Evolutionary conservation across 768 basidiomycete genomes (phyloP), one percentile per base, ranked within the genome.

Genomic region (Amanita muscaria): DNA sequence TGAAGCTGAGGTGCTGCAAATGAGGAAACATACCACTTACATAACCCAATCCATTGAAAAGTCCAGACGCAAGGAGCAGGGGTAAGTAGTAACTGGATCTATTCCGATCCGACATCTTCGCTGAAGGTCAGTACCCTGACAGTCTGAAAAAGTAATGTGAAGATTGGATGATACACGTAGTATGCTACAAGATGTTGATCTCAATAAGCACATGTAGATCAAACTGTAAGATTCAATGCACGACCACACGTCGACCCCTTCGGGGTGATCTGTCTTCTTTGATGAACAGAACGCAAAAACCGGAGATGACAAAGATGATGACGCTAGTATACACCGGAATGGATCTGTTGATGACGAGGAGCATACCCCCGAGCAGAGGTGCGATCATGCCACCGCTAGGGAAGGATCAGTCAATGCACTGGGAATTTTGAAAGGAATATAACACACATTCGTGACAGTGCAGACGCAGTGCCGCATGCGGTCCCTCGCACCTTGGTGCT

Each of bases 331-430:
- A 88, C 19, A 91, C 85, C 1, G 88, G 88, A 42, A 88, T 67
- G 1, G 83, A 72, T 6, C 73, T 68, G 55, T 80, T 66, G 35
- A 89, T 64, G 59, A 75, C 72, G 27, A 92, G 70, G 4, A 92
- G 72, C 16, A 65, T 58, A 0, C 89, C 89, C 1, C 89, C 89
- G 4, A 86, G 60, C 27, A 91, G 69, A 1, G 89, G 89, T 0
- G 88, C 89, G 23, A 88, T 80, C 81, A 92, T 90, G 4, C 89
- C 89, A 6, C 88, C 86, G 60, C 88, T 91, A 64, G 4, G 52
- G 9, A 18, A 42, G 22, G 14, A 22, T 6, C 7, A 32, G 54
- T 40, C 32, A 39, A 25, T 21, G 29, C 16, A 25, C 53, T 11
- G 46, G 38, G 22, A 42, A 19, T 4, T 16, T n/a, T 19, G 21